phyloP scores from a whole-genome alignment of 176 grass and related monocot genomes.

The Aegilops speltoides region DNA sequence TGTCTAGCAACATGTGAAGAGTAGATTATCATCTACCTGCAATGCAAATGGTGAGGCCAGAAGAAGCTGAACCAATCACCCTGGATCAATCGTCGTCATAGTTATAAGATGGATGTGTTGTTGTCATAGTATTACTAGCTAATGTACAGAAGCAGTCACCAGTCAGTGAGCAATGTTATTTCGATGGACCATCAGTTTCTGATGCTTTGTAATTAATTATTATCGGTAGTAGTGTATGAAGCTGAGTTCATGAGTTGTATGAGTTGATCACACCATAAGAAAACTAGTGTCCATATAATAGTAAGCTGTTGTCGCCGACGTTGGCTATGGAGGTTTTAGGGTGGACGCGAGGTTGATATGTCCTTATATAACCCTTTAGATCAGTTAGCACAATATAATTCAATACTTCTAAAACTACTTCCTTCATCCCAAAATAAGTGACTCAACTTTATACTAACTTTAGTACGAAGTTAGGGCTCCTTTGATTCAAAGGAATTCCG shows the following conservation, averaged over 20 bases:
- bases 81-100: neutral
- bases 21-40: neutral
- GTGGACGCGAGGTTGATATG: too few species aligned
- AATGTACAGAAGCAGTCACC: neutral
- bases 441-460: too few species aligned
- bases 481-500: too few species aligned
- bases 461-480: too few species aligned
- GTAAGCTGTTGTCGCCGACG: too few species aligned
- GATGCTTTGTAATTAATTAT: neutral
- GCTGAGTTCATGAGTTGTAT: neutral
- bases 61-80: neutral
- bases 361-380: too few species aligned
- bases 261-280: neutral
- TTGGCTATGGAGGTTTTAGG: too few species aligned
- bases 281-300: neutral
- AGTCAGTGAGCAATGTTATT: neutral
- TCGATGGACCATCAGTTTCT: neutral
- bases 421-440: too few species aligned
- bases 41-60: neutral
- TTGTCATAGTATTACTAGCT: neutral
- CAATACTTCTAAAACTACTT: too few species aligned
- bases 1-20: conserved; percentile 37
- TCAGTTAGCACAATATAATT: too few species aligned
- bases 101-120: neutral
- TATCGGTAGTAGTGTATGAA: neutral